A percentile compares a stretch with the other conserved stretches of the same genome.
Evolutionary conservation across 129 eudicot genomes (phyloP).

Genomic region (Erigeron canadensis): DNA sequence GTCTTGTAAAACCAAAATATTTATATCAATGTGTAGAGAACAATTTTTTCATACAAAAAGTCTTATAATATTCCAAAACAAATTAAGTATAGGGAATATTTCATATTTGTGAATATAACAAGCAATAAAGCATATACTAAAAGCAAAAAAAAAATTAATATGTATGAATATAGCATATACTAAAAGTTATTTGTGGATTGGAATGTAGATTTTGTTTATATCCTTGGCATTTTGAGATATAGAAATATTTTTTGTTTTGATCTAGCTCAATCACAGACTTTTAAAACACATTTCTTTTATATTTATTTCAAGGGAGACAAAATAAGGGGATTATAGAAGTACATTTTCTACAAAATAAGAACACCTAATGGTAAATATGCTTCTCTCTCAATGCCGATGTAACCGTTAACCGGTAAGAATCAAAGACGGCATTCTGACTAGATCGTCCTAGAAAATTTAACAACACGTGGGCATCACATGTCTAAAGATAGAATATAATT

Average conservation of each 20-base stretch:
- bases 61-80: too few species aligned
- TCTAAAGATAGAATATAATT: neutral
- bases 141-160: too few species aligned
- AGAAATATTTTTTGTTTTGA: neutral
- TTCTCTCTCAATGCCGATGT: neutral
- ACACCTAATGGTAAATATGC: slow-evolving; percentile 4
- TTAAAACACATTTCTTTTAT: too few species aligned
- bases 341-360: neutral
- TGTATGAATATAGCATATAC: neutral
- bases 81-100: too few species aligned
- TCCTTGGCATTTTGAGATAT: neutral
- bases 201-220: neutral
- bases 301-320: too few species aligned
- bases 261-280: too few species aligned
- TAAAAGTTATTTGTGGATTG: neutral
- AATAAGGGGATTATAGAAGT: too few species aligned
- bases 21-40: neutral
- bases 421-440: slow-evolving; percentile 1
- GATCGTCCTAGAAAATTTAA: neutral
- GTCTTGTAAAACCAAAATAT: neutral
- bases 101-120: too few species aligned
- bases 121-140: too few species aligned
- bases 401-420: neutral
- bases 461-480: slow-evolving; percentile 13
- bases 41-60: neutral